Percentiles rank a stretch among this genome's conserved stretches.
These are phyloP conservation scores for Ganoderma multipileum DNA, from an alignment of 1,284 basidiomycete species.

Conservation along the genomic window DNA sequence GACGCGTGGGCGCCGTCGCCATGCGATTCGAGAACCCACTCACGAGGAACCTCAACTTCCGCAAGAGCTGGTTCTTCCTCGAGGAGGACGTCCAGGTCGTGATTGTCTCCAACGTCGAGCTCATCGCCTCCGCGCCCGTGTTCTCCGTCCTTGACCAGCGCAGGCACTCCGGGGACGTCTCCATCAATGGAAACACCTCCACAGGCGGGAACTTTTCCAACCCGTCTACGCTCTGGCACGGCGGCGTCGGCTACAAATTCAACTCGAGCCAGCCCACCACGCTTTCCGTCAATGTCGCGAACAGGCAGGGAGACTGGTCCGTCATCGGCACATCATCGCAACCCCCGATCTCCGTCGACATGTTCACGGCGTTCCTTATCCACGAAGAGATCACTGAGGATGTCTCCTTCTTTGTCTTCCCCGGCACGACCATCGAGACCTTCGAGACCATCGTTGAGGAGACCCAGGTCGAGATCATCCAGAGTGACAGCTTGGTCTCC, in stretches of 20 bases:
- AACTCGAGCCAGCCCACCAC: slow-evolving; percentile 35
- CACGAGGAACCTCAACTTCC: slow-evolving; percentile 61
- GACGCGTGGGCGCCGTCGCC: slow-evolving; percentile 57
- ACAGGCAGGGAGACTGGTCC: slow-evolving; percentile 65
- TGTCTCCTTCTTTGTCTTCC: slow-evolving; percentile 62
- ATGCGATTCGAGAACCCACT: slow-evolving; percentile 71
- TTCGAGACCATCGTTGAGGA: slow-evolving; percentile 40
- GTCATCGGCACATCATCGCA: slow-evolving; percentile 63
- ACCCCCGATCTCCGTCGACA: slow-evolving; percentile 57
- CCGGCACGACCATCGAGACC: slow-evolving; percentile 47
- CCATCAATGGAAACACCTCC: slow-evolving; percentile 48
- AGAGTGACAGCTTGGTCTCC: slow-evolving; percentile 43
- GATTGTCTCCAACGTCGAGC: slow-evolving; percentile 60
- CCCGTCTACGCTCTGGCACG: slow-evolving; percentile 59
- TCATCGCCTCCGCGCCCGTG: slow-evolving; percentile 53
- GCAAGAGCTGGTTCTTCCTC: slow-evolving; percentile 79
- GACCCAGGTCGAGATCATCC: slow-evolving; percentile 41
- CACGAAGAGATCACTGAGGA: slow-evolving; percentile 44
- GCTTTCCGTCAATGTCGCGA: slow-evolving; percentile 53
- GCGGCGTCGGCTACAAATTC: slow-evolving; percentile 61
- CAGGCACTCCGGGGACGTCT: slow-evolving; percentile 49
- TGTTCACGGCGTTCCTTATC: slow-evolving; percentile 68
- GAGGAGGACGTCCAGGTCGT: slow-evolving; percentile 66
- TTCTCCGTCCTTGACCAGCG: slow-evolving; percentile 73
- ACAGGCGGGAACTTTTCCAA: slow-evolving; percentile 44